phyloP scores from a whole-genome alignment of 2,329 filamentous ascomycete genomes.

The Hypoxylon sp. region DNA sequence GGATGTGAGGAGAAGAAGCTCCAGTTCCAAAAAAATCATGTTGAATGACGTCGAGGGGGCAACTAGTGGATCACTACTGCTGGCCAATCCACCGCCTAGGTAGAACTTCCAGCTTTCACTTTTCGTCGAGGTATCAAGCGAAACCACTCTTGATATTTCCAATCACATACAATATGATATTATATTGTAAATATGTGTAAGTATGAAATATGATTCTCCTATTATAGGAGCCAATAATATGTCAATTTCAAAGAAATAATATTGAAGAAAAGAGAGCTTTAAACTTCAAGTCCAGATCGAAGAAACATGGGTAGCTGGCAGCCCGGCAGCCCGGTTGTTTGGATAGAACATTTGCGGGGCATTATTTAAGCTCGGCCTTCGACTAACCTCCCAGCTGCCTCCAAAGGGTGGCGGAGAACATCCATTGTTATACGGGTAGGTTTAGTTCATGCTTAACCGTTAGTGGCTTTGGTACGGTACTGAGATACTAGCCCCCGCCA shows the following conservation, averaged over 20 bases:
- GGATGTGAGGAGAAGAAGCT: conserved; percentile 41
- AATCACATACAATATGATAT: conserved; percentile 6
- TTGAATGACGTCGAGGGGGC: conserved; percentile 54
- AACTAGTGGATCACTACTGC: conserved; percentile 37
- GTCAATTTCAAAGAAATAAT: neutral
- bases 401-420: conserved; percentile 1
- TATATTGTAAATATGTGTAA: conserved; percentile 1
- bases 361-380: conserved; percentile 20
- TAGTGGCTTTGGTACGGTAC: conserved; percentile 11
- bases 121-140: conserved; percentile 1
- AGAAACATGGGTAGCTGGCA: neutral
- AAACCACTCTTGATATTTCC: neutral
- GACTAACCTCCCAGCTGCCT: too few relatives aligned
- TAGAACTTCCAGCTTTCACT: conserved; percentile 32
- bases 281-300: neutral
- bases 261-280: neutral
- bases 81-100: conserved; percentile 39
- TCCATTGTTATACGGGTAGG: too few relatives aligned
- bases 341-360: conserved; percentile 17
- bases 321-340: conserved; percentile 1
- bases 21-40: conserved; percentile 35
- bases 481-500: conserved; percentile 14
- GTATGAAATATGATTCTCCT: neutral
- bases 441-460: neutral
- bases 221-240: neutral